Percentiles rank a stretch among this genome's conserved stretches.
phyloP scores from a whole-genome alignment of 1,284 basidiomycete species.

The Phaffia rhodozyma region DNA sequence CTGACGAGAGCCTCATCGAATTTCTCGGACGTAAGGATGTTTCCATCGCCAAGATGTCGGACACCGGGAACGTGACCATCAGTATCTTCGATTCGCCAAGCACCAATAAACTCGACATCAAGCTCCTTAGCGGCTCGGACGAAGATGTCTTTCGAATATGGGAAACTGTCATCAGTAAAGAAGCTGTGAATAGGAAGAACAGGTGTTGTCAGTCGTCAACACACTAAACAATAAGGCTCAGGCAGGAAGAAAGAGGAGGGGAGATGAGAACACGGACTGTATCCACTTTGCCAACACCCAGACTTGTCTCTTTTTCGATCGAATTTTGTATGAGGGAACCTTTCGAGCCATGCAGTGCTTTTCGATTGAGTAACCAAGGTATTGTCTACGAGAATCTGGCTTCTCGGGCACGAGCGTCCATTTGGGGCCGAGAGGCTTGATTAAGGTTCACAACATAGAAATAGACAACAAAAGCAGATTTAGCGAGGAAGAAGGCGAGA shows the following conservation, averaged over 20 bases:
- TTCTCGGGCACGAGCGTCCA: no score
- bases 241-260: no score
- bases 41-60: background rate
- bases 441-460: no score
- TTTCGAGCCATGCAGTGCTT: background rate
- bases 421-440: no score
- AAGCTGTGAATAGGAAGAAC: background rate
- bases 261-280: no score
- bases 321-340: background rate
- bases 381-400: background rate
- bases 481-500: no score
- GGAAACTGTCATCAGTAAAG: background rate
- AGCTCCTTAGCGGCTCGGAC: background rate
- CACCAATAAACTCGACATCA: constrained; percentile 2
- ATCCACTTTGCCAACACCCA: constrained; percentile 2
- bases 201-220: no score
- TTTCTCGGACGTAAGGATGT: background rate
- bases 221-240: no score
- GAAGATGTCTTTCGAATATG: background rate
- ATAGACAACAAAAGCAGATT: no score
- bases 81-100: background rate
- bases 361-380: constrained; percentile 6
- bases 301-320: background rate
- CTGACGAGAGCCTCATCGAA: no score
- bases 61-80: background rate